Evolutionary conservation across 139 green algal species (phyloP).

Genomic region (Edaphochlamys debaryana): DNA sequence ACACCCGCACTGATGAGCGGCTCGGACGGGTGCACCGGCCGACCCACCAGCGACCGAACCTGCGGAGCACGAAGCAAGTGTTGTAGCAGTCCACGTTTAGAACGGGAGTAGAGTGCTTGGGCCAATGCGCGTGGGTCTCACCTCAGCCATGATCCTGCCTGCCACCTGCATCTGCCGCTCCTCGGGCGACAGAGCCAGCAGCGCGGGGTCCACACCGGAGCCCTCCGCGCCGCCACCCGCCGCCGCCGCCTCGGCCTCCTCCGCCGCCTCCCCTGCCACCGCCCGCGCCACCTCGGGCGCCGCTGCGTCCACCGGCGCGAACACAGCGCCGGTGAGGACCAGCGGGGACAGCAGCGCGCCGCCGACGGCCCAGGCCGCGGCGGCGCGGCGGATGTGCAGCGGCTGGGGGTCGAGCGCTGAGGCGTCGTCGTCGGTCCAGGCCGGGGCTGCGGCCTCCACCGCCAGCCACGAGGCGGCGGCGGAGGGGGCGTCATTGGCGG

Average conservation of each 20-base stretch:
- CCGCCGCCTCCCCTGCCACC: constrained; percentile 29
- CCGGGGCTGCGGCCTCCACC: neutral
- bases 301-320: constrained; percentile 41
- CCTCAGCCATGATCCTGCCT: constrained; percentile 74
- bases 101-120: too few relatives aligned
- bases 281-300: constrained; percentile 7
- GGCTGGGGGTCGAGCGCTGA: neutral
- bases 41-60: constrained; percentile 61
- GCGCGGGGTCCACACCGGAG: constrained; percentile 15
- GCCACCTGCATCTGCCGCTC: constrained; percentile 75
- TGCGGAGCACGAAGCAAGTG: neutral
- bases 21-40: constrained; percentile 73
- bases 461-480: neutral
- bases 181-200: constrained; percentile 70
- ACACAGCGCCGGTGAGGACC: constrained; percentile 26
- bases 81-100: too few relatives aligned
- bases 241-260: neutral
- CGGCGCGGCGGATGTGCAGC: constrained; percentile 10
- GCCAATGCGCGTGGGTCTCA: constrained; percentile 50
- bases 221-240: neutral
- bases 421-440: neutral
- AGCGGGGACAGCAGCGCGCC: neutral
- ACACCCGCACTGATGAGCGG: constrained; percentile 63
- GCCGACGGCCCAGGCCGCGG: neutral
- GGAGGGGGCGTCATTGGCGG: too few relatives aligned